phyloP scores from a whole-genome alignment of 106 monocot genomes.

The Platanthera zijinensis region DNA sequence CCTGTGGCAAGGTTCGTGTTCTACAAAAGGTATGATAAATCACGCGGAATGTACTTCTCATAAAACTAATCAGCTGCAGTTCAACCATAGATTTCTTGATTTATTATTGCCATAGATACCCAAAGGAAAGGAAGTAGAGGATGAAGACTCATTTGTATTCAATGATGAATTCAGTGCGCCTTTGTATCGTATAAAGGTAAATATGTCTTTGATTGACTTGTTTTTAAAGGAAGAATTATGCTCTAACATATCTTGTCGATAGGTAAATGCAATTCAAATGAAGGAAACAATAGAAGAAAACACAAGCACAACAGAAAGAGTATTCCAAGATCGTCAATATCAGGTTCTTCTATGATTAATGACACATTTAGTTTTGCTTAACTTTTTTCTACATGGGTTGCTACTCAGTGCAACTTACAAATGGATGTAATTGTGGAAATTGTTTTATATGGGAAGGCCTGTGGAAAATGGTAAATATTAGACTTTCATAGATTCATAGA shows the following conservation, averaged over 20 bases:
- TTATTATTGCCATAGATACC: constrained; percentile 46
- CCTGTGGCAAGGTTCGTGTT: constrained; percentile 98
- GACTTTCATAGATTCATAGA: too few species aligned
- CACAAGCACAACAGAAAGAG: constrained; percentile 96
- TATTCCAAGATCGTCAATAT: constrained; percentile 98
- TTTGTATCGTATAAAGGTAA: constrained; percentile 95
- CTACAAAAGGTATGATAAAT: constrained; percentile 76
- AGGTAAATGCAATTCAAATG: constrained; percentile 99
- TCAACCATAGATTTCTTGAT: constrained; percentile 3
- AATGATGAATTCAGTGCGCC: constrained; percentile 93
- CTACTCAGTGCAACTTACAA: not conserved
- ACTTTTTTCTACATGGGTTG: not conserved
- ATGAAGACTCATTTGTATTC: constrained; percentile 82
- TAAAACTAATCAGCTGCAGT: not conserved
- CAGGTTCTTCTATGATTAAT: constrained; percentile 44
- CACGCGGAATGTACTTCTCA: not conserved
- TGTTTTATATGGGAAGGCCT: too few species aligned
- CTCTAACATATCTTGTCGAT: constrained; percentile 15
- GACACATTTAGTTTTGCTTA: not conserved
- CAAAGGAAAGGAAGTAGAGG: constrained; percentile 92
- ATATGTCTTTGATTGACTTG: not conserved
- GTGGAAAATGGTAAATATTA: too few species aligned
- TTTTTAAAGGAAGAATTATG: constrained; percentile 1
- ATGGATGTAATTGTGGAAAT: too few species aligned
- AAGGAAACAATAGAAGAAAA: constrained; percentile 99